phyloP scores from a whole-genome alignment of 352 stramenopile species.

The Phytophthora boehmeriae region DNA sequence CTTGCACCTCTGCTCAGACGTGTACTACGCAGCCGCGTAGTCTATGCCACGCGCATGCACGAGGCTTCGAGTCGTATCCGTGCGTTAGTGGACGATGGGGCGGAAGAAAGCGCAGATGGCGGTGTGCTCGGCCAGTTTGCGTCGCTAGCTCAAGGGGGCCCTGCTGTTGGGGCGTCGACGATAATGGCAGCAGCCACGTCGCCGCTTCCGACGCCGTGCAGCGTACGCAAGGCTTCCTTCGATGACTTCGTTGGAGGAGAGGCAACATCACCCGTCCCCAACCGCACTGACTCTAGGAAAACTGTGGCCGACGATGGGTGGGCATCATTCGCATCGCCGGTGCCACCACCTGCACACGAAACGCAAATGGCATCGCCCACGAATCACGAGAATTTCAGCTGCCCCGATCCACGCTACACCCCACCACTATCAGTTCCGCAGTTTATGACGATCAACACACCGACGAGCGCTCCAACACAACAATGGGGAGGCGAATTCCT shows the following conservation, averaged over 20 bases:
- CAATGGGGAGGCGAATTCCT: conserved; percentile 20
- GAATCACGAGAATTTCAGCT: conserved; percentile 8
- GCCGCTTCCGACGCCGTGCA: conserved; percentile 11
- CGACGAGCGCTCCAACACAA: conserved; percentile 13
- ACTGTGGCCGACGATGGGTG: conserved; percentile 13
- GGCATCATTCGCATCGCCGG: conserved; percentile 18
- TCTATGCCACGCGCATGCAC: conserved; percentile 60
- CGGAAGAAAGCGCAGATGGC: conserved; percentile 38
- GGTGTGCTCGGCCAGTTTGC: conserved; percentile 52
- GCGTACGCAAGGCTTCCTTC: conserved; percentile 61
- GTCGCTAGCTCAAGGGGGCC: conserved; percentile 38
- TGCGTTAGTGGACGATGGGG: conserved; percentile 46
- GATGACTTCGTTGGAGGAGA: conserved; percentile 68
- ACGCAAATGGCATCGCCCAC: conserved; percentile 24
- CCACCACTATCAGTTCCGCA: conserved; percentile 29
- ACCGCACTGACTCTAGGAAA: conserved; percentile 11
- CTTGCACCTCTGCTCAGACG: conserved; percentile 70
- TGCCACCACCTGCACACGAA: conserved; percentile 23
- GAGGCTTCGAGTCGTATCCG: conserved; percentile 63
- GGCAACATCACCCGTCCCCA: too few species aligned
- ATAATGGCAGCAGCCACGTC: conserved; percentile 22
- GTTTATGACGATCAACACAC: conserved; percentile 27
- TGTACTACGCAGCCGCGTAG: conserved; percentile 65
- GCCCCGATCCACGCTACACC: conserved; percentile 26
- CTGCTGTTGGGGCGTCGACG: conserved; percentile 10